Conservation (phyloP, 108 stramenopile species). For the Nitzschia palea region DNA sequence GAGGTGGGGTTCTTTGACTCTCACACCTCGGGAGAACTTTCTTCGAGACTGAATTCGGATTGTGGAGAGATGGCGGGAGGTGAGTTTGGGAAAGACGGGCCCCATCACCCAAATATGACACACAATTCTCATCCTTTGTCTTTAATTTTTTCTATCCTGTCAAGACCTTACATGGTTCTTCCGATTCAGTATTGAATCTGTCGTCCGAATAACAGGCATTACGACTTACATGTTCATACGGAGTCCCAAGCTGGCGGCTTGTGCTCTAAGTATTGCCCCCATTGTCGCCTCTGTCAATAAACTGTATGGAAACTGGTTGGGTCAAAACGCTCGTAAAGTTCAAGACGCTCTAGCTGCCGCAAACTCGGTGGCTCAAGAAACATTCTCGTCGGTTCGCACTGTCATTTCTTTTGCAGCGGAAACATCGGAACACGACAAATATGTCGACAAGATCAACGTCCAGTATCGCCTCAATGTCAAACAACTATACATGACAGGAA, state of each 20-base stretch:
- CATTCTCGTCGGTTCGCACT: conserved; percentile 76
- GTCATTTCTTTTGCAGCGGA: conserved; percentile 87
- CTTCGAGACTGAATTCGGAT: conserved; percentile 84
- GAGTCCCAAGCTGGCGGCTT: conserved; percentile 68
- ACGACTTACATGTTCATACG: conserved; percentile 80
- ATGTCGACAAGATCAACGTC: conserved; percentile 60
- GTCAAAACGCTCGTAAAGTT: conserved; percentile 65
- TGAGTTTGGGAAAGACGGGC: too few relatives aligned
- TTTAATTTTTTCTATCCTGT: background rate
- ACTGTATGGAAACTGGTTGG: conserved; percentile 81
- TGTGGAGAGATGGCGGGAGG: conserved; percentile 84
- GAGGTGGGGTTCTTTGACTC: conserved; percentile 84
- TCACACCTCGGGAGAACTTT: conserved; percentile 70
- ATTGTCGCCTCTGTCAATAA: conserved; percentile 83
- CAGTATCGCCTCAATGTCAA: conserved; percentile 83
- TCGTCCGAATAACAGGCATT: conserved; percentile 84
- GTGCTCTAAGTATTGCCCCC: conserved; percentile 78
- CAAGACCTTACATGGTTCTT: conserved; percentile 90
- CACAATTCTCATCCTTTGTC: conserved; percentile 5
- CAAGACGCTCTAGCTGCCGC: conserved; percentile 87
- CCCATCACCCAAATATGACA: too few relatives aligned
- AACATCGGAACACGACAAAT: conserved; percentile 62
- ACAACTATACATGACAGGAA: conserved; percentile 69
- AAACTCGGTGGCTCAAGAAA: conserved; percentile 80
- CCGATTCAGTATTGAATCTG: conserved; percentile 82